Evolutionary conservation across 768 basidiomycete species (phyloP).

Genomic region (Mycena maculata): DNA sequence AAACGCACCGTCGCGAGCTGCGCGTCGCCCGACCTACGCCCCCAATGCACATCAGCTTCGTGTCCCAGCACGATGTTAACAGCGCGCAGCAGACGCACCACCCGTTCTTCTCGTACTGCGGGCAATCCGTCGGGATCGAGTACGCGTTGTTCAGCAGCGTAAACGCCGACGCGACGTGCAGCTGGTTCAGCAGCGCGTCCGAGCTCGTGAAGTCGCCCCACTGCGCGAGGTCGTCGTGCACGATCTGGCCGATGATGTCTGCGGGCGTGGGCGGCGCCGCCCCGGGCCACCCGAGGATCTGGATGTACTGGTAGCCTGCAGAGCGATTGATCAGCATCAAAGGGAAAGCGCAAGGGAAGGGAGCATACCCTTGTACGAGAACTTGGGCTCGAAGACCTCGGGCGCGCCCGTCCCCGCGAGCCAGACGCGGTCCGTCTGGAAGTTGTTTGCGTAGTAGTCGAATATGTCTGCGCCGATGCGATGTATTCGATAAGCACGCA

Average conservation of each 20-base stretch:
- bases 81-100: constrained; percentile 19
- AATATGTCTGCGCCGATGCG: constrained; percentile 25
- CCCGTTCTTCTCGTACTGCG: constrained; percentile 46
- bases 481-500: neutral
- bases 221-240: constrained; percentile 36
- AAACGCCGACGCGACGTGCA: constrained; percentile 36
- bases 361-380: constrained; percentile 36
- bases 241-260: constrained; percentile 37
- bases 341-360: neutral
- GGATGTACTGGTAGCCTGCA: constrained; percentile 38
- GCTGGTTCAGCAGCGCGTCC: constrained; percentile 34
- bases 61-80: neutral
- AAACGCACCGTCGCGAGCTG: constrained; percentile 41
- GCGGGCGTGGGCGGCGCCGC: constrained; percentile 34
- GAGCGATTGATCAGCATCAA: neutral
- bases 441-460: constrained; percentile 39
- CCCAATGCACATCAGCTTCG: neutral
- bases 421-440: constrained; percentile 41
- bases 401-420: constrained; percentile 37
- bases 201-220: constrained; percentile 32
- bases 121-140: constrained; percentile 41
- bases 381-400: constrained; percentile 37
- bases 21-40: constrained; percentile 37
- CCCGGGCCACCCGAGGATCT: constrained; percentile 39
- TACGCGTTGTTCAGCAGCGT: constrained; percentile 41